These are phyloP conservation scores for Ceratocystis albifundus DNA, from an alignment of 2,329 filamentous ascomycete species.

Conservation along the genomic window DNA sequence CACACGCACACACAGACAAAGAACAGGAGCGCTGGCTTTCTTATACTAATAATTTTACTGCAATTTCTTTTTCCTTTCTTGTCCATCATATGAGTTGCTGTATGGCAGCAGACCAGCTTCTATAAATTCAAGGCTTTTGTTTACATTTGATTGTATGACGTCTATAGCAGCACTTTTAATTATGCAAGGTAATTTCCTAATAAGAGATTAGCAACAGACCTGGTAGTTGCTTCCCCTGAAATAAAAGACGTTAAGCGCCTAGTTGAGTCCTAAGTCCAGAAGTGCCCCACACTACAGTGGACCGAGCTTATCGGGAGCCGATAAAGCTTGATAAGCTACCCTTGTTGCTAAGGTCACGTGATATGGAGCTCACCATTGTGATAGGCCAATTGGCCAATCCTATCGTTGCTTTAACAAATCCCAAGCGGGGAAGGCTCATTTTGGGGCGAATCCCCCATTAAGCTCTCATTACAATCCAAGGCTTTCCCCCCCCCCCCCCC, in stretches of 20 bases:
- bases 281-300: not conserved
- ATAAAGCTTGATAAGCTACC: not conserved
- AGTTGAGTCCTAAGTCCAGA: not conserved
- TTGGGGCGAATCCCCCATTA: not conserved
- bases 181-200: too few species aligned
- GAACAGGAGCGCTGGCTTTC: not conserved
- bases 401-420: not conserved
- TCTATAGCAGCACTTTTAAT: too few species aligned
- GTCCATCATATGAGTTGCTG: too few species aligned
- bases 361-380: not conserved
- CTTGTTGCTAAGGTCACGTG: not conserved
- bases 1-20: not conserved
- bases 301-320: not conserved
- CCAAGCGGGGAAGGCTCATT: not conserved
- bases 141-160: not conserved
- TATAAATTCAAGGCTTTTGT: not conserved
- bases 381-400: conserved; percentile 5
- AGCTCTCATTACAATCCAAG: conserved; percentile 7
- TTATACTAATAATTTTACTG: not conserved
- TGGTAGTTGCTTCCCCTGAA: too few species aligned
- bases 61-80: too few species aligned
- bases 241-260: too few species aligned
- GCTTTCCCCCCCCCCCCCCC: too few species aligned
- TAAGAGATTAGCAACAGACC: too few species aligned
- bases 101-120: not conserved